Evolutionary conservation across 768 basidiomycete species (phyloP).

Genomic region (Mycena vulgaris): DNA sequence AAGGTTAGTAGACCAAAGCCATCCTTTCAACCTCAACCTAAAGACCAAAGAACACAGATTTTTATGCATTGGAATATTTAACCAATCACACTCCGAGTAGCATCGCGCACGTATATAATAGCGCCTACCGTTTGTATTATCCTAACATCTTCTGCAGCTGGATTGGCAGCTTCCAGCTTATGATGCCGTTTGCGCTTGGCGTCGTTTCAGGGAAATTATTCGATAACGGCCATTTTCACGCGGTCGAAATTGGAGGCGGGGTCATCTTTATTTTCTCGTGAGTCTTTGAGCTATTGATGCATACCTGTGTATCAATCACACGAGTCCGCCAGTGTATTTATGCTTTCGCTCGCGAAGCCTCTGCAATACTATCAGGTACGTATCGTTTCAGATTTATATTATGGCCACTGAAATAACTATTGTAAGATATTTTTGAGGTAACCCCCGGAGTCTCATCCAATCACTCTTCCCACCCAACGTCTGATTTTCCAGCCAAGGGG

Average conservation of each 20-base stretch:
- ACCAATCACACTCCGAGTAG: slow-evolving; percentile 28
- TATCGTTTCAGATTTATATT: background rate
- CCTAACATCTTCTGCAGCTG: slow-evolving; percentile 31
- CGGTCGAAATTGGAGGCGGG: slow-evolving; percentile 32
- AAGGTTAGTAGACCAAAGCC: background rate
- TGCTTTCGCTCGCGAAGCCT: slow-evolving; percentile 56
- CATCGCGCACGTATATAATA: slow-evolving; percentile 33
- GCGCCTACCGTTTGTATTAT: background rate
- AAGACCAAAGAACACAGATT: slow-evolving; percentile 5
- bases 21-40: too few relatives aligned
- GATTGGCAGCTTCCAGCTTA: slow-evolving; percentile 44
- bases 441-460: background rate
- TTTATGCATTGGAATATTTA: slow-evolving; percentile 23
- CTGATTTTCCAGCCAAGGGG: slow-evolving; percentile 39
- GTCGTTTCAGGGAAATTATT: slow-evolving; percentile 41
- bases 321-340: slow-evolving; percentile 54
- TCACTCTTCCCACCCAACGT: too few relatives aligned
- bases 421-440: slow-evolving; percentile 34
- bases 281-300: background rate
- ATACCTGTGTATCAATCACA: too few relatives aligned
- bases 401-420: too few relatives aligned
- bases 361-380: slow-evolving; percentile 50
- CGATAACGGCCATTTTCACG: slow-evolving; percentile 40
- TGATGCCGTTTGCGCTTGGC: slow-evolving; percentile 43
- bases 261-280: slow-evolving; percentile 40